Evolutionary conservation across 371 early-diverging fungal genomes (phyloP), one percentile per base, ranked within the genome.

Genomic region (Gilbertella persicaria): DNA sequence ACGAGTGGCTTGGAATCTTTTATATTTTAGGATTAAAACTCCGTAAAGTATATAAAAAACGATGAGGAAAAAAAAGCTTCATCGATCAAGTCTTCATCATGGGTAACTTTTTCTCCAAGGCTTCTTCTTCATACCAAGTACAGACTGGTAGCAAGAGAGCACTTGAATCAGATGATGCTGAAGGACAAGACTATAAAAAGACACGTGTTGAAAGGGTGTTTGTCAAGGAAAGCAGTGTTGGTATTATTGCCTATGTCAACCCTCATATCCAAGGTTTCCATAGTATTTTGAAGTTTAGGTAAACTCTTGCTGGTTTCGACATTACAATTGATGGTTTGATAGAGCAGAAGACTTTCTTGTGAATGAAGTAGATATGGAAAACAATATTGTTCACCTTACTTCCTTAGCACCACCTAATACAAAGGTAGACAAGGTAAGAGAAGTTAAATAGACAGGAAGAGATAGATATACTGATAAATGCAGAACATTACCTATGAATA

Each of bases 331-430:
- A 16, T 28, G 17, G 25, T 29, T 33, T 37, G 24, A n/a, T 54
- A 79, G 84, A 43, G 73, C 66, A 24, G 69, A 82, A 2, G 98
- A 98, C 69, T 98, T 98, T 67, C 64, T 94, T 26, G 98, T 98
- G n/a, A 86, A 91, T 73, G 98, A 98, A 76, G 89, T 98, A 12
- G 91, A 90, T 64, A 58, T 66, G 45, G 66, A 77, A n/a, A 90
- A 89, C n/a, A 65, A 84, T 7, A 81, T 91, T 8, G 84, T 94
- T 4, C 82, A 78, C 39, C 66, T 92, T 43, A 76, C 80, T 0
- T 69, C 73, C 14, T 55, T 76, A 8, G 80, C 72, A 8, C 50
- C 65, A 1, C 72, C 75, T 12, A 42, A 44, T 17, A 64, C 64
- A 19, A 37, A 57, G 14, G 45, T 47, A 20, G 60, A 54, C 16